Evolutionary conservation across 2,329 filamentous ascomycete genomes (phyloP), one percentile per base, ranked within the genome.

Genomic region (Paradendryphiella salina): DNA sequence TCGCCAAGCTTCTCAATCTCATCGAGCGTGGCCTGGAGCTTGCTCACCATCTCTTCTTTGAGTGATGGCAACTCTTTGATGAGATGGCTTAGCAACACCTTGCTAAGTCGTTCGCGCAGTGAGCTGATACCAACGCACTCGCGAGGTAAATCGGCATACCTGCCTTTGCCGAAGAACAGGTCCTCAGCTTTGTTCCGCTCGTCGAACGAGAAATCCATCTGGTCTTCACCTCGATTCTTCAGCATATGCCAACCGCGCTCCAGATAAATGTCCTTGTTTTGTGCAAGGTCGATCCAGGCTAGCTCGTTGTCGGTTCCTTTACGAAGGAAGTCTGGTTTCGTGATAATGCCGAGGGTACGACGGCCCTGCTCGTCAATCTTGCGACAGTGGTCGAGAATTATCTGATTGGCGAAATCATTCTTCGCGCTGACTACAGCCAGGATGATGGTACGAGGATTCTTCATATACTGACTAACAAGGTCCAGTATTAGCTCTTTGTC

Each of bases 341-440:
- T 85, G 46, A 85, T 77, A 47, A 85, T 77, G 0, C 82, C 80
- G 0, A 85, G 66, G 0, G 82, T 85, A 1, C 82, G 76, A 2
- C 67, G 54, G 11, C 74, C 72, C 0, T 72, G 57, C 1, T 70
- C 69, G 54, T 84, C 81, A 23, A 82, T 76, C 34, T 71, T 59
- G 14, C 73, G 70, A 2, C 75, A 77, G 10, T 76, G 78, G 10
- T 80, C 75, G 0, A 83, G 70, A 4, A 88, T 79, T 8, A 77
- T 72, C 59, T 89, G 85, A 26, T 84, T 80, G 5, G 81, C 80
- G 56, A 78, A 75, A 34, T 84, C 66, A 34, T 71, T 73, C 54
- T 72, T 73, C 0, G 75, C 75, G 3, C 65, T 70, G 5, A 77
- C 52, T 1, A 72, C 65, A 1, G 70, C 65, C 2, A 72, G 54